phyloP scores from a whole-genome alignment of 805 yeast genomes.

The Suhomyces vadensis region DNA sequence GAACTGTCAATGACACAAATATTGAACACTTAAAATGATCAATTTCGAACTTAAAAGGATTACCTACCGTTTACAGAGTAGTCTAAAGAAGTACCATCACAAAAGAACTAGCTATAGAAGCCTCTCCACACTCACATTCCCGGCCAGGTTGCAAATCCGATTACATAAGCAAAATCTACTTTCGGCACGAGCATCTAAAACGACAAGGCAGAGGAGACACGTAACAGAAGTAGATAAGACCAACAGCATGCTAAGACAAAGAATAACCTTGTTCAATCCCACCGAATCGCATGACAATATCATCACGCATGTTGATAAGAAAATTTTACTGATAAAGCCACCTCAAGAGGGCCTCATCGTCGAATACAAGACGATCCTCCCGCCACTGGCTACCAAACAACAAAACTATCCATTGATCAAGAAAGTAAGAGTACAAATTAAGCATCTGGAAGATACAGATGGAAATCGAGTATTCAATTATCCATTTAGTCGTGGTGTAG shows the following conservation, averaged over 20 bases:
- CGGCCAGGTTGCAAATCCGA: no score
- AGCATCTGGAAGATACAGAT: constrained; percentile 5
- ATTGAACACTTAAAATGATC: no score
- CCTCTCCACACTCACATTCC: no score
- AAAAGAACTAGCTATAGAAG: no score
- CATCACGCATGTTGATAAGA: constrained; percentile 13
- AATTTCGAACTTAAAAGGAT: no score
- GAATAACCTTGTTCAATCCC: constrained; percentile 35
- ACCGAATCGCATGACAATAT: constrained; percentile 24
- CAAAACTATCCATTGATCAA: constrained; percentile 17
- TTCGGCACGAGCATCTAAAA: no score
- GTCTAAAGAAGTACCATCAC: no score
- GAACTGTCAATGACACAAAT: no score
- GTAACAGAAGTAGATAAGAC: no score
- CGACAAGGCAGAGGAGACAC: no score
- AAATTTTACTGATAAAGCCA: constrained; percentile 6
- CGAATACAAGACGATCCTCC: constrained; percentile 6
- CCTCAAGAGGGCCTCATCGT: constrained; percentile 8
- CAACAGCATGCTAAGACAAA: constrained; percentile 25
- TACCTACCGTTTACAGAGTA: no score
- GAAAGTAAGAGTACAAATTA: constrained; percentile 23
- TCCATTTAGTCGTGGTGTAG: constrained; percentile 26
- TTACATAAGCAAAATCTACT: not conserved
- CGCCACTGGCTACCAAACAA: not conserved
- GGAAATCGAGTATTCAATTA: constrained; percentile 27